phyloP scores from a whole-genome alignment of 352 stramenopile genomes.

The Phytophthora sp. region DNA sequence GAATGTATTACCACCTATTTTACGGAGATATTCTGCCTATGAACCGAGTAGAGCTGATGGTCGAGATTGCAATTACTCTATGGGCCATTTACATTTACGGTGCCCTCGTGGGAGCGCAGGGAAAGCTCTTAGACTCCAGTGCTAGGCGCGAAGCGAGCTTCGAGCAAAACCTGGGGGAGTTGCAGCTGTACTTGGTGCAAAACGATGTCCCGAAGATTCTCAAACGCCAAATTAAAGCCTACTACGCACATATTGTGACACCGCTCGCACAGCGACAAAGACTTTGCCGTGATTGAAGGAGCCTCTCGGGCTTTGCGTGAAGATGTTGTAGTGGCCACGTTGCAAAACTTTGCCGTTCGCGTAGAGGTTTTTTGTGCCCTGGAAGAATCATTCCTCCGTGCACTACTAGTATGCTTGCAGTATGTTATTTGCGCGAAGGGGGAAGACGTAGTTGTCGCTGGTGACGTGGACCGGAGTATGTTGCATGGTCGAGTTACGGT shows the following conservation, averaged over 20 bases:
- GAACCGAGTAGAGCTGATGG: conserved; percentile 54
- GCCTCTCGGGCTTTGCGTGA: conserved; percentile 54
- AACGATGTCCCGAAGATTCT: conserved; percentile 63
- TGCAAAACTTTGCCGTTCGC: conserved; percentile 48
- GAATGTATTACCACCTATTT: conserved; percentile 65
- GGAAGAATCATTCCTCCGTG: conserved; percentile 57
- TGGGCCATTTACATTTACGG: conserved; percentile 67
- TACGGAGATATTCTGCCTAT: conserved; percentile 65
- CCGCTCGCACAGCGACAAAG: conserved; percentile 42
- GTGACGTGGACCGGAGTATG: conserved; percentile 72
- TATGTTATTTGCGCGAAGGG: conserved; percentile 62
- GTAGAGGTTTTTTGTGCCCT: conserved; percentile 53
- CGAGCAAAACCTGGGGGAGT: conserved; percentile 57
- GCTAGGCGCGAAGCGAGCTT: conserved; percentile 47
- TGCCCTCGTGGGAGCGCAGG: conserved; percentile 53
- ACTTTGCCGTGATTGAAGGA: conserved; percentile 44
- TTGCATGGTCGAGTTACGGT: conserved; percentile 54
- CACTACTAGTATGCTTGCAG: conserved; percentile 52
- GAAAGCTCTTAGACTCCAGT: conserved; percentile 49
- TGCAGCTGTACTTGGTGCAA: conserved; percentile 66
- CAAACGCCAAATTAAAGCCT: conserved; percentile 69
- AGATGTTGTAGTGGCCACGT: conserved; percentile 54
- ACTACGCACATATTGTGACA: conserved; percentile 63
- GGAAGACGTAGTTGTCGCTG: conserved; percentile 59
- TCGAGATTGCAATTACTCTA: conserved; percentile 55